Base-by-base conservation (phyloP, 2,329 filamentous ascomycete genomes). In the Penicillium sp. region DNA sequence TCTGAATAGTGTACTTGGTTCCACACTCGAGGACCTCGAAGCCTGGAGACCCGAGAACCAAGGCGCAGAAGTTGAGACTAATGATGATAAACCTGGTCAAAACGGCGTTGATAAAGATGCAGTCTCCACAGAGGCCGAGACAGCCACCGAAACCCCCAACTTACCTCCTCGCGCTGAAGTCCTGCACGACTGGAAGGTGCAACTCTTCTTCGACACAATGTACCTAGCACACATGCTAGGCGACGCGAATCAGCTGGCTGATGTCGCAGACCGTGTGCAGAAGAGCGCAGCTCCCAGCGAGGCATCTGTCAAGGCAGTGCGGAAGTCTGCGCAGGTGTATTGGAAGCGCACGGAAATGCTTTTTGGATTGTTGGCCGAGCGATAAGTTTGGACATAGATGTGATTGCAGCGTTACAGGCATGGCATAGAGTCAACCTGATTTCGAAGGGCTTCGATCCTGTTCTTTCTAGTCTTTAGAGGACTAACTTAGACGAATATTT, bases 331-430 rank as follows among this genome's bases (percentile, higher is more conserved):
- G 5, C 73, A 77, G 37, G 87, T 90, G 42, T 94, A 93, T 66
- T 93, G 87, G 82, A 87, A 85, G 72, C 81, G 86, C 60, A 93
- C 87, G 9, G 84, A 80, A 65, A 68, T 96, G 52, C 68, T 96
- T 22, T 95, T 96, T 69, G 89, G 86, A 2, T 71, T 95, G 46
- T 69, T 96, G 54, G 76, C 75, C 4, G 45, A 45, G 29, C 49
- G 47, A 22, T 52, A 45, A 22, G 11, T 26, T 31, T 34, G 14
- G 14, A 16, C 14, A 34, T 34, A 18, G 31, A 34, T 34, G 8
- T 6, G 31, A 27, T 13, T 20, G 7, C 11, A 34, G 16, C 31
- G 16, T 34, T 34, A 34, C n/a, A 11, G 18, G 16, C 31, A 34
- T 34, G 18, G 31, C 14, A 34, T 34, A 34, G 31, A 34, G 31